Base-by-base conservation (phyloP, 495 filamentous ascomycete species). In the Talaromyces thailandensis region DNA sequence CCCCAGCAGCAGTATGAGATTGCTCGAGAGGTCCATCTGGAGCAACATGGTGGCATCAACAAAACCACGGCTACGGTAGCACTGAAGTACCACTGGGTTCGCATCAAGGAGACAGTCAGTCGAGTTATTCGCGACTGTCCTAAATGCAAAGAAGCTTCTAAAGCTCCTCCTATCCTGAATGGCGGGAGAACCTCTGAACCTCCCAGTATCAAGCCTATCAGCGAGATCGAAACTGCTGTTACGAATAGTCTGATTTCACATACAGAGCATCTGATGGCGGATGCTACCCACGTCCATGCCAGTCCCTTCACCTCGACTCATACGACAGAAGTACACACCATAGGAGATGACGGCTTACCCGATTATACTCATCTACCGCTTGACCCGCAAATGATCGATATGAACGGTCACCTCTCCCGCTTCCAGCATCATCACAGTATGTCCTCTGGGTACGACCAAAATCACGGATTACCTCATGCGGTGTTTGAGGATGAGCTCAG, bases 41-140 rank as follows among this genome's bases (percentile, higher is more conserved):
- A 84, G 56, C 79, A 85, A n/a, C 94, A 98, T 71, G 91, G 88
- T 5, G 94, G 94, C 59, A 98, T 98, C 75, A 98, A 98, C 80
- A 98, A 96, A 75, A 97, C 93, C 1, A 98, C 94, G 0, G 91
- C 92, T 8, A 88, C 86, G 23, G 96, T 98, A 65, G 92, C 94
- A 2, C 88, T 96, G 72, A 88, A 89, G 66, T 97, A 91, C 68
- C 94, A 97, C 71, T 98, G 94, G 94, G 93, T 95, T n/a, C 83
- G 94, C 32, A 98, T 98, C 76, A 98, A 98, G 71, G 93, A 97
- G 72, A 98, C 93, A 0, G 94, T 96, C 61, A 93, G 88, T 70
- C 84, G 90, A 65, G 93, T 96, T 69, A 96, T 98, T 76, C 88
- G 88, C 63, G 92, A 94, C 63, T 98, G 94, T 73, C 73, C 85